Evolutionary conservation across 192 early-diverging fungal species (phyloP).

Genomic region (Podila horticola): DNA sequence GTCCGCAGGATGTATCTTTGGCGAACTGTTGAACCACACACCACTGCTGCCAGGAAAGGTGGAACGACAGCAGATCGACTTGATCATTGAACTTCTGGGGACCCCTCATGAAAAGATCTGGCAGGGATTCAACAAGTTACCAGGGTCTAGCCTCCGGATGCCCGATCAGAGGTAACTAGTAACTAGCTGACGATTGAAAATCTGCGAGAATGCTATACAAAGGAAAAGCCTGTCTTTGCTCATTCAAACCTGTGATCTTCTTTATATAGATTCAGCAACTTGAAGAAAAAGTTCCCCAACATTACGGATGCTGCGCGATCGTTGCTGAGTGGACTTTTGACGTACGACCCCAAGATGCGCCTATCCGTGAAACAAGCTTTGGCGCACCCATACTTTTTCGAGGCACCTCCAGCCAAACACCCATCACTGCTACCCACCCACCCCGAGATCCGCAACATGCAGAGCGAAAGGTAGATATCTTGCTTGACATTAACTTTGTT

Average conservation of each 20-base stretch:
- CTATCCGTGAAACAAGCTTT: slow-evolving; percentile 73
- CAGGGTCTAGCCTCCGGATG: slow-evolving; percentile 69
- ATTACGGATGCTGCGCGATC: slow-evolving; percentile 62
- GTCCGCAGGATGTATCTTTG: slow-evolving; percentile 94
- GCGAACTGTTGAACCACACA: slow-evolving; percentile 76
- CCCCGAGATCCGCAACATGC: slow-evolving; percentile 63
- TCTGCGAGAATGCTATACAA: no score
- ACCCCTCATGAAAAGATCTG: slow-evolving; percentile 79
- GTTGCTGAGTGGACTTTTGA: slow-evolving; percentile 76
- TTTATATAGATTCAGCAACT: slow-evolving; percentile 61
- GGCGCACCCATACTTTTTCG: slow-evolving; percentile 79
- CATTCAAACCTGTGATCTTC: not conserved
- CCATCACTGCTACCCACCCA: slow-evolving; percentile 65
- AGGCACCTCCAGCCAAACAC: slow-evolving; percentile 68
- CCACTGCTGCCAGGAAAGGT: slow-evolving; percentile 88
- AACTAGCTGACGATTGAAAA: not conserved
- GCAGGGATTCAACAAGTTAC: slow-evolving; percentile 78
- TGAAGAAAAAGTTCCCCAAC: slow-evolving; percentile 64
- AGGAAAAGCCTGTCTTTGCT: no score
- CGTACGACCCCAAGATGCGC: slow-evolving; percentile 77
- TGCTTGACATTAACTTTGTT: not conserved
- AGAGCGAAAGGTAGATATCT: slow-evolving; percentile 22
- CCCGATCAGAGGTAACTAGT: slow-evolving; percentile 64
- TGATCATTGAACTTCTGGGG: slow-evolving; percentile 82
- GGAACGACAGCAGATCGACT: slow-evolving; percentile 77